A percentile compares a stretch with the other conserved stretches of the same genome.
These are phyloP conservation scores for Russula sp. DNA, from an alignment of 768 basidiomycete species.

Conservation along the genomic window DNA sequence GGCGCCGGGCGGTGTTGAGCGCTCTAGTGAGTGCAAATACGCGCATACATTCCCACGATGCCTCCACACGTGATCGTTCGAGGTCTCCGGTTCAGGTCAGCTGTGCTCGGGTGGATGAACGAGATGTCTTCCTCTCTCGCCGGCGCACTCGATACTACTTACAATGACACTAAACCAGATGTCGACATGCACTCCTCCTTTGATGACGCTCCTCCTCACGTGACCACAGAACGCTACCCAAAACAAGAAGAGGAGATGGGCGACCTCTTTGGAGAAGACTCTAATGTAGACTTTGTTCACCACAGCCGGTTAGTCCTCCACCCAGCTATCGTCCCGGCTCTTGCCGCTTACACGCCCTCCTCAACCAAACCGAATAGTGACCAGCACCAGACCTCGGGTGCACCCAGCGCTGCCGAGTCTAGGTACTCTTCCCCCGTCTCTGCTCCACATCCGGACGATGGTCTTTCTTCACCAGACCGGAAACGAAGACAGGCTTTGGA, in stretches of 20 bases:
- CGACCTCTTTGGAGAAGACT: slow-evolving; percentile 75
- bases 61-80: neutral
- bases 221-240: slow-evolving; percentile 10
- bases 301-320: slow-evolving; percentile 40
- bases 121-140: slow-evolving; percentile 10
- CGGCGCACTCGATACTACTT: slow-evolving; percentile 6
- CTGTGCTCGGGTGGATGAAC: neutral
- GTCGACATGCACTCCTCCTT: slow-evolving; percentile 12
- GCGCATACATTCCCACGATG: neutral
- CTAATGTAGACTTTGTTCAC: slow-evolving; percentile 41
- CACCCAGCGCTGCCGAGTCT: slow-evolving; percentile 23
- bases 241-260: slow-evolving; percentile 43
- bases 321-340: neutral
- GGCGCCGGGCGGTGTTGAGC: neutral
- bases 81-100: neutral
- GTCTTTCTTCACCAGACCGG: slow-evolving; percentile 54
- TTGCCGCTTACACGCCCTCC: neutral
- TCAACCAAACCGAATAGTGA: slow-evolving; percentile 1
- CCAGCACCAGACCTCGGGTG: slow-evolving; percentile 8
- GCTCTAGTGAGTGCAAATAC: slow-evolving; percentile 5
- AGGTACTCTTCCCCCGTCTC: slow-evolving; percentile 29
- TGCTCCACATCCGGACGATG: slow-evolving; percentile 40
- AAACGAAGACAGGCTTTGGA: slow-evolving; percentile 60
- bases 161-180: neutral
- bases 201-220: neutral